Conservation (phyloP, 1,284 basidiomycete species). For the Trichosporon sp. region DNA sequence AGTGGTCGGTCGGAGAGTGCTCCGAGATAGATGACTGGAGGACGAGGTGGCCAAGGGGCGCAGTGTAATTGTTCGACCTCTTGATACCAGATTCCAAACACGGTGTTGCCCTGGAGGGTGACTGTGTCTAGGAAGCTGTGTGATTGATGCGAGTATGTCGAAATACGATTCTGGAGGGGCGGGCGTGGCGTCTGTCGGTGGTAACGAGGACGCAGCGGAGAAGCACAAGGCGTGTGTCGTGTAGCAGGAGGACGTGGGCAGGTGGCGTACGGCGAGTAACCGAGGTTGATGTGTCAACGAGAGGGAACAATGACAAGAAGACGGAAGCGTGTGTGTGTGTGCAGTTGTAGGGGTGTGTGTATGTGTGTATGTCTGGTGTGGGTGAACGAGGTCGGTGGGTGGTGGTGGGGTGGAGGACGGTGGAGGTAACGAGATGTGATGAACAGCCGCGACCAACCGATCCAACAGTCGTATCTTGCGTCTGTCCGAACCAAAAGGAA, state of each 20-base stretch:
- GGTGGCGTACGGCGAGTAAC: neutral
- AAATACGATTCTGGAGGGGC: neutral
- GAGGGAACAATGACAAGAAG: neutral
- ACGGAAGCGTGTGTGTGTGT: neutral
- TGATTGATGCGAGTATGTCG: neutral
- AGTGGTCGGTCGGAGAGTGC: neutral
- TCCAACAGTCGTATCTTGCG: neutral
- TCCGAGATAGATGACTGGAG: neutral
- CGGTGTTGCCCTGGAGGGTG: neutral
- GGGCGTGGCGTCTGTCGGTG: neutral
- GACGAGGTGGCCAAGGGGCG: neutral
- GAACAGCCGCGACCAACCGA: neutral
- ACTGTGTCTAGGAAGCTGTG: neutral
- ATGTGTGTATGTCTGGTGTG: neutral
- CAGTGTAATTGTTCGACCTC: neutral
- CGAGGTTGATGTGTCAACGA: constrained; percentile 1
- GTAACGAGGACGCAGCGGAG: neutral
- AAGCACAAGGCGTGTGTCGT: neutral
- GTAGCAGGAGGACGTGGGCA: neutral
- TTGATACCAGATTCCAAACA: constrained; percentile 1
- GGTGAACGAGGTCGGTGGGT: neutral
- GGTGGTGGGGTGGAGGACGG: neutral
- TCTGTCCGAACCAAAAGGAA: neutral
- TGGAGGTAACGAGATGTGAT: neutral
- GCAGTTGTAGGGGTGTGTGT: neutral